A percentile compares a stretch with the other conserved stretches of the same genome.
Conservation (phyloP, 441 rosid genomes). For the Euphorbia celastroides region DNA sequence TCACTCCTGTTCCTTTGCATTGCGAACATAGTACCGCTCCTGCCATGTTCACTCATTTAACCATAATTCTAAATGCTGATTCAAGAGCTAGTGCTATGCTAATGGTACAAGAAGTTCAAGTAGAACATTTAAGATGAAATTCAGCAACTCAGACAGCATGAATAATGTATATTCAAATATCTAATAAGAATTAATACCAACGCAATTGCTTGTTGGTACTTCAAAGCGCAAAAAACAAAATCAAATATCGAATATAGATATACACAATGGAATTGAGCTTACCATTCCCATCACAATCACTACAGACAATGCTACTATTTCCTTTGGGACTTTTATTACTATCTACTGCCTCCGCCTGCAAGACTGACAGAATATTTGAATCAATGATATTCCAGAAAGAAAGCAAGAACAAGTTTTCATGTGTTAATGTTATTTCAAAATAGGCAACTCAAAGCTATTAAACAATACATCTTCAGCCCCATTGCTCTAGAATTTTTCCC, state of each 20-base stretch:
- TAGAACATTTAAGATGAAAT: neutral
- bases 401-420: neutral
- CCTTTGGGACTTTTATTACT: conserved; percentile 33
- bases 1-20: conserved; percentile 82
- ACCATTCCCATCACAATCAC: conserved; percentile 89
- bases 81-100: neutral
- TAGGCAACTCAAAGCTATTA: too few relatives aligned
- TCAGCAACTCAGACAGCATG: neutral
- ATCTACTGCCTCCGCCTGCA: conserved; percentile 66
- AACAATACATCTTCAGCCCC: neutral
- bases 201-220: neutral
- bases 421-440: too few relatives aligned
- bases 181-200: neutral
- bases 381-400: neutral
- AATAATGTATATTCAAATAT: neutral
- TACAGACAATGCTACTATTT: conserved; percentile 63
- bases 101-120: neutral
- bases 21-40: conserved; percentile 61
- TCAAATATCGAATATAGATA: conserved; percentile 5
- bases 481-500: neutral
- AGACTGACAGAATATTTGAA: conserved; percentile 17
- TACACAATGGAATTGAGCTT: conserved; percentile 17
- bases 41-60: conserved; percentile 16
- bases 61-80: neutral
- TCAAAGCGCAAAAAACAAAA: neutral